Evolutionary conservation across 495 filamentous ascomycete genomes (phyloP), one percentile per base, ranked within the genome.

Genomic region (Penicillium chermesinum): DNA sequence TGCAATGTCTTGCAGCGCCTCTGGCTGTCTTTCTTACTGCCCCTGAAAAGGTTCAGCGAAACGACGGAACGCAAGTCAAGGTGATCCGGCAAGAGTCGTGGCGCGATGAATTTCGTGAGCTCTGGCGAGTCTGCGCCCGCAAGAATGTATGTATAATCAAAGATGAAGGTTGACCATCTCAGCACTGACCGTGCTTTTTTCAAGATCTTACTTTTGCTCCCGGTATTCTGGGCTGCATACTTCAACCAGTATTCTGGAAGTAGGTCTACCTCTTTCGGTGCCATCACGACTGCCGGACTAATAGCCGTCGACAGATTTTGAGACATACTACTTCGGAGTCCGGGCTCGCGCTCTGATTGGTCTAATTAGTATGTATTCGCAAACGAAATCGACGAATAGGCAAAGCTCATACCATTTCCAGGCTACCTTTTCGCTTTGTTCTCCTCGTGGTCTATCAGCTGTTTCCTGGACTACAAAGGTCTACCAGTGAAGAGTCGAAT

Each of bases 1-100:
- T 84, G 2, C 80, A 85, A 61, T 75, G 75, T 32, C 54, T 74
- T 5, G 77, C 78, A 0, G 75, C 74, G 0, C 61, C 80, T 14
- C 62, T 81, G 0, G 81, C 67, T 0, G 59, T 80, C 10, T 60
- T 84, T 4, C 59, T 84, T 2, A 78, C 75, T n/a, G 59, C 49
- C 2, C 80, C 82, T 0, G 57, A 63, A 5, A 69, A 77, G 17
- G 82, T 84, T 0, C 71, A 83, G 50, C 69, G 81, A 1, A 61
- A 62, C 7, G 78, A 81, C 44, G 79, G 79, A 9, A 77, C 65
- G 33, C 66, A 66, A 14, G 79, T 85, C 20, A 62, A 69, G 15
- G 63, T 66, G 38, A 10, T 79, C 40, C 52, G 66, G 8, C 58
- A 77, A 27, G 65, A 70, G 22, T 71, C 74, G 6, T 75, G 68